Conservation (phyloP, 2,329 filamentous ascomycete species). For the Celoporthe dispersa region DNA sequence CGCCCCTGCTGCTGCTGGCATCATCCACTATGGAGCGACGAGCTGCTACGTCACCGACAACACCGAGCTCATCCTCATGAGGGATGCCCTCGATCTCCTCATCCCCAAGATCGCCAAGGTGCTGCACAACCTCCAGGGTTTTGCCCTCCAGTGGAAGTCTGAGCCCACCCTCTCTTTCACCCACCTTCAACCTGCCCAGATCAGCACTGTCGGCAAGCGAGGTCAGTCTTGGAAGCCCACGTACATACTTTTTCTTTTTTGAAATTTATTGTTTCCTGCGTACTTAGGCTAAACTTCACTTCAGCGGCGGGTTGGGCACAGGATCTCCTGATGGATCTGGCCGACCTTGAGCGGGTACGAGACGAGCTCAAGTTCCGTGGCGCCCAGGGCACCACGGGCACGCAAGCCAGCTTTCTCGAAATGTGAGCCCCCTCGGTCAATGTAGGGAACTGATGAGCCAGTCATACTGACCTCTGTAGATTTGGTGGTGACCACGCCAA, state of each 20-base stretch:
- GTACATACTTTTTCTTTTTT: background rate
- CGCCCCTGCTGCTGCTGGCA: constrained; percentile 77
- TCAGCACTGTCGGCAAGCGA: constrained; percentile 68
- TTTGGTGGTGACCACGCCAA: constrained; percentile 55
- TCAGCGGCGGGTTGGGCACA: constrained; percentile 65
- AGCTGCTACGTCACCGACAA: constrained; percentile 72
- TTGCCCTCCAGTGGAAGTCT: constrained; percentile 72
- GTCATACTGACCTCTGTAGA: constrained; percentile 53
- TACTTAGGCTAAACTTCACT: background rate
- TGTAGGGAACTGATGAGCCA: constrained; percentile 58
- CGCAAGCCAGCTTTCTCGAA: constrained; percentile 64
- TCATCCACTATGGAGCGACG: constrained; percentile 57
- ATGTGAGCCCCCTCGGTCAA: constrained; percentile 60
- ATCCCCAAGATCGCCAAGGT: constrained; percentile 79
- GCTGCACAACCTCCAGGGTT: constrained; percentile 72
- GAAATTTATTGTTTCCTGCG: background rate
- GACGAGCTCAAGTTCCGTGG: constrained; percentile 76
- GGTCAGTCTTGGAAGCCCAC: constrained; percentile 41
- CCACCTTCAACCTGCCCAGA: constrained; percentile 67
- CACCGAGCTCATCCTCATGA: constrained; percentile 76
- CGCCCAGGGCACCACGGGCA: constrained; percentile 70
- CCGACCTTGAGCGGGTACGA: constrained; percentile 71
- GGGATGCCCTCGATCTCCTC: constrained; percentile 76
- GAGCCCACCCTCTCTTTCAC: constrained; percentile 78
- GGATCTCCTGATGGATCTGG: constrained; percentile 75